Evolutionary conservation across 441 rosid species (phyloP).

Genomic region (Croton setiger): DNA sequence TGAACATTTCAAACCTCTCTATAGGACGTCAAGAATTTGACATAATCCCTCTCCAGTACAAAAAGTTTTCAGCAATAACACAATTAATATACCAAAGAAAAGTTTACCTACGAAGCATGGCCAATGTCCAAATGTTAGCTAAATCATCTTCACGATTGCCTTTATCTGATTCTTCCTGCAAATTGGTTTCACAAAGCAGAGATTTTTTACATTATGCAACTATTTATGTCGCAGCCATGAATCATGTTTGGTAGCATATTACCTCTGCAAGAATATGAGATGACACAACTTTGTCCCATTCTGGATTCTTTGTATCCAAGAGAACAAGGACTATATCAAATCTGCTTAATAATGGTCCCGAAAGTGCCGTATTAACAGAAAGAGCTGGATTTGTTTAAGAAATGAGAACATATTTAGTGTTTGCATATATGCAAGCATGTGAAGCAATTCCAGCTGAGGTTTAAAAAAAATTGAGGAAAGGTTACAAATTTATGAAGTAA

Average conservation of each 20-base stretch:
- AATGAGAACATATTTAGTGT: conserved; percentile 5
- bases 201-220: conserved; percentile 7
- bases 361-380: conserved; percentile 91
- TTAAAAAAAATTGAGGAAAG: background rate
- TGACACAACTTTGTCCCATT: conserved; percentile 97
- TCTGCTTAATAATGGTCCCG: conserved; percentile 97
- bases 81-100: background rate
- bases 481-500: background rate
- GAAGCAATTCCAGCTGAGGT: background rate
- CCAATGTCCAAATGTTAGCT: conserved; percentile 65
- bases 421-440: background rate
- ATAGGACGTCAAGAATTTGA: background rate
- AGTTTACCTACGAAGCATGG: conserved; percentile 77
- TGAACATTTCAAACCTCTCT: background rate
- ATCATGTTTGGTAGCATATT: conserved; percentile 18
- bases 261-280: conserved; percentile 97
- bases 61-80: background rate
- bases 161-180: conserved; percentile 50
- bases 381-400: conserved; percentile 75
- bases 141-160: conserved; percentile 46
- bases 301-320: conserved; percentile 95
- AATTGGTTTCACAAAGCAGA: conserved; percentile 24
- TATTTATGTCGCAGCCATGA: conserved; percentile 2
- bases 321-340: conserved; percentile 95
- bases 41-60: too few relatives aligned